phyloP scores from a whole-genome alignment of 2,329 filamentous ascomycete genomes.

The Nemania diffusa region DNA sequence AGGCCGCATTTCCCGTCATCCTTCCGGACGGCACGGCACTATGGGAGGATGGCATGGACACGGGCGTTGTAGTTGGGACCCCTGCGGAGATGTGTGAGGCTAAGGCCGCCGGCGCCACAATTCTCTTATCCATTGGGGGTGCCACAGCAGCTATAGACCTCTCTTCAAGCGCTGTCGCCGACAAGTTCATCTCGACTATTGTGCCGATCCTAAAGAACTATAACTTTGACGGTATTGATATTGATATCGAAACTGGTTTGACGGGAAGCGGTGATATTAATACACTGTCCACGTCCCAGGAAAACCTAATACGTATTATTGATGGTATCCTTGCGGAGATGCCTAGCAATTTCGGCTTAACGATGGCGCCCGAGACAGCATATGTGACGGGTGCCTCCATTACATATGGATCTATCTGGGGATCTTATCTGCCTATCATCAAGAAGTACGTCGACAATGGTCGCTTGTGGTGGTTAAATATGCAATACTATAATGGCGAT shows the following conservation, averaged over 20 bases:
- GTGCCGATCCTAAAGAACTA: conserved; percentile 51
- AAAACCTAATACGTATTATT: conserved; percentile 52
- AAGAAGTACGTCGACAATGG: conserved; percentile 53
- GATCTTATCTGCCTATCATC: conserved; percentile 52
- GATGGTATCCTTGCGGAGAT: conserved; percentile 55
- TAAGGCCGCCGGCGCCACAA: conserved; percentile 50
- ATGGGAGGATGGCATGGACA: conserved; percentile 51
- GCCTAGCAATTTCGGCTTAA: conserved; percentile 69
- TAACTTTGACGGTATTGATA: conserved; percentile 53
- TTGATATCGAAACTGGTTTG: conserved; percentile 51
- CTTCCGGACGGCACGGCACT: conserved; percentile 49
- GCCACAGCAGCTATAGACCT: conserved; percentile 50
- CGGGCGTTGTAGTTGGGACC: conserved; percentile 45
- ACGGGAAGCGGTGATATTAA: conserved; percentile 47
- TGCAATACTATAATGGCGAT: conserved; percentile 54
- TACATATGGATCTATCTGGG: conserved; percentile 51
- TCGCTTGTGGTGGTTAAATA: conserved; percentile 52
- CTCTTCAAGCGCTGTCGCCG: conserved; percentile 47
- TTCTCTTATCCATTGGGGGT: conserved; percentile 51
- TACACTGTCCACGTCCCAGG: conserved; percentile 48
- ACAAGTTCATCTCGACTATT: conserved; percentile 51
- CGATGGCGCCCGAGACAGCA: conserved; percentile 56
- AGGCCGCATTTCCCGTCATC: conserved; percentile 51
- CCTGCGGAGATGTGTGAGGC: conserved; percentile 51
- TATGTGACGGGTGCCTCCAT: conserved; percentile 51